These are phyloP conservation scores for Solanum hybrid DNA, from an alignment of 305 asterid genomes.

Conservation along the genomic window DNA sequence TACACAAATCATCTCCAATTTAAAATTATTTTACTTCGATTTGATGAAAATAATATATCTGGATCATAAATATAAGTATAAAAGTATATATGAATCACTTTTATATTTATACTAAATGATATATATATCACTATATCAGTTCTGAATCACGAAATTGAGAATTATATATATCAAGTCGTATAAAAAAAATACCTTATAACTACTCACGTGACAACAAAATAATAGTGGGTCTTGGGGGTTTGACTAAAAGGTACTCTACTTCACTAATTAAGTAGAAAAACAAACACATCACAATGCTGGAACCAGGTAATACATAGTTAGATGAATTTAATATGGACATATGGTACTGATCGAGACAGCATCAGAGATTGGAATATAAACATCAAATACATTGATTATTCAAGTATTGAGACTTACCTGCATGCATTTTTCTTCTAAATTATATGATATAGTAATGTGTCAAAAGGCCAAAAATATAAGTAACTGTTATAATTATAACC, in stretches of 20 bases:
- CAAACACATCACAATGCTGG: conserved; percentile 41
- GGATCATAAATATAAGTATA: no score
- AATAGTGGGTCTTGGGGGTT: conserved; percentile 29
- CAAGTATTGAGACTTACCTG: conserved; percentile 24
- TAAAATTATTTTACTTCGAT: not conserved
- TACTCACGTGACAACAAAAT: conserved; percentile 47
- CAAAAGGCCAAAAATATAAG: conserved; percentile 38
- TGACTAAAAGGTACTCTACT: conserved; percentile 30
- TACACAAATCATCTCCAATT: not conserved
- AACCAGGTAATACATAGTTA: conserved; percentile 36
- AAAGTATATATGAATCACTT: not conserved
- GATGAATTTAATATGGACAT: conserved; percentile 7
- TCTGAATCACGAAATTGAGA: no score
- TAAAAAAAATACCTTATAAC: not conserved
- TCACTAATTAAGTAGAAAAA: conserved; percentile 14
- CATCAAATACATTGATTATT: conserved; percentile 42
- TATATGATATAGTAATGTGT: conserved; percentile 57
- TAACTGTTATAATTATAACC: not conserved
- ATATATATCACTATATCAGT: no score
- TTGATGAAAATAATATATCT: not conserved
- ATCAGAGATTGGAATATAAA: conserved; percentile 41
- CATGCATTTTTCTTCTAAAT: conserved; percentile 21
- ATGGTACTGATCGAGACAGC: conserved; percentile 25
- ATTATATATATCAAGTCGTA: not conserved
- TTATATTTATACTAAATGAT: not conserved